Conservation (phyloP, 2,329 filamentous ascomycete genomes). For the Fusarium xylarioides region DNA sequence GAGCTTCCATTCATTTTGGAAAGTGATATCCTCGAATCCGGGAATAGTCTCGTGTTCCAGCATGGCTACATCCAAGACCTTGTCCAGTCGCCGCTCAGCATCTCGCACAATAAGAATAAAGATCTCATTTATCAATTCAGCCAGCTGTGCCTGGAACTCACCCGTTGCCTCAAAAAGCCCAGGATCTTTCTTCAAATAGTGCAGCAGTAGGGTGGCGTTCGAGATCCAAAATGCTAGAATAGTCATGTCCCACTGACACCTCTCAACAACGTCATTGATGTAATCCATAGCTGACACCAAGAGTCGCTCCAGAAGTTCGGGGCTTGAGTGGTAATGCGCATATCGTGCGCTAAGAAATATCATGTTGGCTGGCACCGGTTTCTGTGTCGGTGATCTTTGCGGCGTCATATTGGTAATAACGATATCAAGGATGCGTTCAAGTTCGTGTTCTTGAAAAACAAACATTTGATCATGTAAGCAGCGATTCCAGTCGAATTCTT, state of each 20-base stretch:
- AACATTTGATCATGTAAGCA: conserved; percentile 99
- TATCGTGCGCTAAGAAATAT: conserved; percentile 96
- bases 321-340: conserved; percentile 93
- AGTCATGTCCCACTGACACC: conserved; percentile 98
- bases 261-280: conserved; percentile 96
- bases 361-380: conserved; percentile 96
- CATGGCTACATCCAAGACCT: conserved; percentile 92
- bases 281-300: conserved; percentile 90
- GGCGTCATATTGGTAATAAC: conserved; percentile 99
- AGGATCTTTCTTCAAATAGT: conserved; percentile 94
- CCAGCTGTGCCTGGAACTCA: conserved; percentile 91
- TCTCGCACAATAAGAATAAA: conserved; percentile 98
- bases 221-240: conserved; percentile 99
- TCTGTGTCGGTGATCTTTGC: conserved; percentile 94
- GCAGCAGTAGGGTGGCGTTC: conserved; percentile 91
- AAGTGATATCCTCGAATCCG: conserved; percentile 94
- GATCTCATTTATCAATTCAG: conserved; percentile 96
- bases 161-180: conserved; percentile 82
- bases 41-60: conserved; percentile 98
- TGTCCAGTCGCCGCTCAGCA: conserved; percentile 94
- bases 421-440: conserved; percentile 91
- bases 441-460: conserved; percentile 94
- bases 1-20: conserved; percentile 98
- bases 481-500: conserved; percentile 95
- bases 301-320: conserved; percentile 82